A percentile compares a stretch with the other conserved stretches of the same genome.
Evolutionary conservation across 257 asterid species (phyloP).

Genomic region (Thymus mandschuricus): DNA sequence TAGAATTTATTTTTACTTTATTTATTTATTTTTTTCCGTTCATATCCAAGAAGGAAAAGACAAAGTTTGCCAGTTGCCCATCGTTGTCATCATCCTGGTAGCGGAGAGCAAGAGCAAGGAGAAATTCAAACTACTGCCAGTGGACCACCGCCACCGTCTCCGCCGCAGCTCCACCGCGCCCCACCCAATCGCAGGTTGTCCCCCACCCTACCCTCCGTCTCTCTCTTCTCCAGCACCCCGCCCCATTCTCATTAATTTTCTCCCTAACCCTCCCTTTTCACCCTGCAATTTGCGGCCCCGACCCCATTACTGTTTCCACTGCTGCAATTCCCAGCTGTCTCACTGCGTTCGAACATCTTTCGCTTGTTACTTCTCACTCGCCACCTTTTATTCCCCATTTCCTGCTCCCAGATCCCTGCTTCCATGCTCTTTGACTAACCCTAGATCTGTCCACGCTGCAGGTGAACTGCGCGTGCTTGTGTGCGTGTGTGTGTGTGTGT

Average conservation of each 20-base stretch:
- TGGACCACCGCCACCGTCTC: conserved; percentile 62
- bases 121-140: conserved; percentile 52
- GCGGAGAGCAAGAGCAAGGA: not conserved
- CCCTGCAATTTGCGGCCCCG: conserved; percentile 1
- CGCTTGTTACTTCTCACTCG: conserved; percentile 27
- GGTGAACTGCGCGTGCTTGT: conserved; percentile 48
- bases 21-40: too few species aligned
- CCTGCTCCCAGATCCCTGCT: conserved; percentile 32
- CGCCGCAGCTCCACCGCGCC: conserved; percentile 39
- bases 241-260: not conserved
- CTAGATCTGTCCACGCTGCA: conserved; percentile 89
- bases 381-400: conserved; percentile 36
- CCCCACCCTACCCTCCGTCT: conserved; percentile 44
- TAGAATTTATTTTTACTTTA: too few species aligned
- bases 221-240: conserved; percentile 42
- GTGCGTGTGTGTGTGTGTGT: conserved; percentile 4
- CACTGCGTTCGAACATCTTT: conserved; percentile 31
- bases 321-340: conserved; percentile 20
- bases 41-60: conserved; percentile 29
- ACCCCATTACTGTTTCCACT: conserved; percentile 40
- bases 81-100: conserved; percentile 41
- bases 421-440: conserved; percentile 71
- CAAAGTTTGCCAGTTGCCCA: conserved; percentile 43
- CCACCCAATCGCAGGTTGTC: conserved; percentile 64
- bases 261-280: not conserved